phyloP scores from a whole-genome alignment of 78 protist species.

The Pigoraptor vietnamica region DNA sequence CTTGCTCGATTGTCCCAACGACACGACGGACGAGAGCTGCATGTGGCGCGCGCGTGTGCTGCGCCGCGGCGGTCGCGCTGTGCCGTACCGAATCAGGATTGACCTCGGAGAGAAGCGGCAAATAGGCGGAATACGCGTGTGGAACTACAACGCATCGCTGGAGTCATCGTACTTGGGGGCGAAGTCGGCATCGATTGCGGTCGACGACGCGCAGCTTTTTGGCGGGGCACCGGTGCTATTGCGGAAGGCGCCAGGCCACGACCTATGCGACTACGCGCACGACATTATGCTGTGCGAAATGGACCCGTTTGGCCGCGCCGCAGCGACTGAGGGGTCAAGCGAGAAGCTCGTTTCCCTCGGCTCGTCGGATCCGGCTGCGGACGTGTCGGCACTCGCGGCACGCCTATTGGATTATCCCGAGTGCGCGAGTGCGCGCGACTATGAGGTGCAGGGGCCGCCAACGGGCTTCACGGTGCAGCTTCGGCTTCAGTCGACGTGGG shows the following conservation, averaged over 20 bases:
- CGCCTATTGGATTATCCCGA: too few relatives aligned
- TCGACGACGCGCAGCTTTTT: slow-evolving; percentile 58
- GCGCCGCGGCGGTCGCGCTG: background rate
- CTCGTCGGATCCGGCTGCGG: too few relatives aligned
- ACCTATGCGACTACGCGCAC: background rate
- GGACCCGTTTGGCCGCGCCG: background rate
- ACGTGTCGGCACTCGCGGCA: too few relatives aligned
- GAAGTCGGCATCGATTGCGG: slow-evolving; percentile 25
- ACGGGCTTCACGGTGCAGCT: too few relatives aligned
- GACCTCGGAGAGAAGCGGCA: slow-evolving; percentile 15
- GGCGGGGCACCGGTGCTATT: slow-evolving; percentile 27
- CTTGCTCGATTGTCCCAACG: background rate
- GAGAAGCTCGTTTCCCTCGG: too few relatives aligned
- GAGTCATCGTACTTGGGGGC: slow-evolving; percentile 57
- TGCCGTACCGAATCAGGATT: background rate
- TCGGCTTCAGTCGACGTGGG: slow-evolving; percentile 58
- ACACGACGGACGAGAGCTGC: background rate
- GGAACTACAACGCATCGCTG: slow-evolving; percentile 81
- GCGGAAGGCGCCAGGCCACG: background rate
- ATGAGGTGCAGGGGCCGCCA: too few relatives aligned
- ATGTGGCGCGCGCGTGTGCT: background rate
- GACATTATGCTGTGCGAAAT: background rate
- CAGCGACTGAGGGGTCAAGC: too few relatives aligned
- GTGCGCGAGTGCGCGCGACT: too few relatives aligned
- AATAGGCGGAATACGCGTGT: slow-evolving; percentile 51